Percentiles rank a stretch among this genome's conserved stretches.
Evolutionary conservation across 768 basidiomycete genomes (phyloP).

Genomic region (Lactifluus rugatus): DNA sequence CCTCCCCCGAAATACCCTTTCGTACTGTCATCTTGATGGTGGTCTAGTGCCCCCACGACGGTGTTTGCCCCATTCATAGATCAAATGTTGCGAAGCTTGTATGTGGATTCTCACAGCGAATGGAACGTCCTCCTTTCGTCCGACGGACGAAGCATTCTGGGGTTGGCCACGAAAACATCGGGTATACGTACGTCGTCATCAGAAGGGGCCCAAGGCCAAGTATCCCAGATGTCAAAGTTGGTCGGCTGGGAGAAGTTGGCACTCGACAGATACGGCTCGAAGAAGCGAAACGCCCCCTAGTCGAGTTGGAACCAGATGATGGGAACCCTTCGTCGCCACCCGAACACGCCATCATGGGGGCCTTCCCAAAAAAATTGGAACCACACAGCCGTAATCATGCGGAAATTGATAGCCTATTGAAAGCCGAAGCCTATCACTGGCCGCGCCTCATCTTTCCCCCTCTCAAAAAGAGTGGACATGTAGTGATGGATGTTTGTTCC

Average conservation of each 20-base stretch:
- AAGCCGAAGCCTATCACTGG: constrained; percentile 77
- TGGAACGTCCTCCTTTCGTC: constrained; percentile 80
- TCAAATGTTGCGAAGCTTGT: constrained; percentile 42
- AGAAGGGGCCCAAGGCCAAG: constrained; percentile 65
- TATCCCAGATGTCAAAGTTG: constrained; percentile 29
- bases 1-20: constrained; percentile 3
- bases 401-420: constrained; percentile 45
- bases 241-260: constrained; percentile 47
- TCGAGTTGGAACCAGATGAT: constrained; percentile 22
- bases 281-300: constrained; percentile 10
- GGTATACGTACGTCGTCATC: constrained; percentile 86
- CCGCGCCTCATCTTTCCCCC: constrained; percentile 90
- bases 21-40: constrained; percentile 1
- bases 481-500: constrained; percentile 85
- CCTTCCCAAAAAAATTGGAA: background rate
- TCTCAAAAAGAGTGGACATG: constrained; percentile 82
- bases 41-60: constrained; percentile 83
- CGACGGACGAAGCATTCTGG: constrained; percentile 82
- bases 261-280: constrained; percentile 34
- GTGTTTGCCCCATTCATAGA: constrained; percentile 64
- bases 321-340: background rate
- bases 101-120: constrained; percentile 81
- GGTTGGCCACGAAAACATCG: constrained; percentile 75
- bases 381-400: constrained; percentile 17
- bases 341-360: background rate